Conservation (phyloP, 129 eudicot species). For the Saussurea involucrata region DNA sequence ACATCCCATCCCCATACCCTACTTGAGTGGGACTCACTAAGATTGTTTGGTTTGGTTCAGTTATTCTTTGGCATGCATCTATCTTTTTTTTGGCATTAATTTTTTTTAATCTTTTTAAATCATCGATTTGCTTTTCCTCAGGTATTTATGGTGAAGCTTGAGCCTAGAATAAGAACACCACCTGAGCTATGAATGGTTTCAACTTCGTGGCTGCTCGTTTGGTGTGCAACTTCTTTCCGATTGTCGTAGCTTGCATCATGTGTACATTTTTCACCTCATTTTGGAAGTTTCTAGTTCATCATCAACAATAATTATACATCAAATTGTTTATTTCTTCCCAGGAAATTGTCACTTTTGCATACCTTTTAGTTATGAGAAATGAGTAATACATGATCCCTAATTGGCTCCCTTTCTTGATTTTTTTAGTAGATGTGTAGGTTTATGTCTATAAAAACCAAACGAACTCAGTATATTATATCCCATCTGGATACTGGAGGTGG, state of each 20-base stretch:
- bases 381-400: background rate
- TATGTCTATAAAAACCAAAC: background rate
- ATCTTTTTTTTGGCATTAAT: background rate
- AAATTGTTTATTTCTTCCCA: background rate
- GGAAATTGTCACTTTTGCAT: background rate
- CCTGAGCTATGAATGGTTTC: background rate
- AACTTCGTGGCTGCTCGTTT: background rate
- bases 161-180: slow-evolving; percentile 1
- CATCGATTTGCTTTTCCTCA: background rate
- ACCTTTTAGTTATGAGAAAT: background rate
- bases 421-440: background rate
- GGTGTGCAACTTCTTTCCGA: background rate
- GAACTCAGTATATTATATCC: background rate
- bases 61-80: background rate
- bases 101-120: background rate
- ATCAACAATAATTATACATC: background rate
- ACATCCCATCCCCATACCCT: background rate
- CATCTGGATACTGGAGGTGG: background rate
- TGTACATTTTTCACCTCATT: slow-evolving; percentile 3
- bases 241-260: slow-evolving; percentile 11
- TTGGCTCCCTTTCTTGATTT: background rate
- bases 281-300: background rate
- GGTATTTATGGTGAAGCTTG: slow-evolving; percentile 23
- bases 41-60: background rate
- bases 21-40: background rate